phyloP scores from a whole-genome alignment of 345 rosid species.

The Mallotus nudiflorus region DNA sequence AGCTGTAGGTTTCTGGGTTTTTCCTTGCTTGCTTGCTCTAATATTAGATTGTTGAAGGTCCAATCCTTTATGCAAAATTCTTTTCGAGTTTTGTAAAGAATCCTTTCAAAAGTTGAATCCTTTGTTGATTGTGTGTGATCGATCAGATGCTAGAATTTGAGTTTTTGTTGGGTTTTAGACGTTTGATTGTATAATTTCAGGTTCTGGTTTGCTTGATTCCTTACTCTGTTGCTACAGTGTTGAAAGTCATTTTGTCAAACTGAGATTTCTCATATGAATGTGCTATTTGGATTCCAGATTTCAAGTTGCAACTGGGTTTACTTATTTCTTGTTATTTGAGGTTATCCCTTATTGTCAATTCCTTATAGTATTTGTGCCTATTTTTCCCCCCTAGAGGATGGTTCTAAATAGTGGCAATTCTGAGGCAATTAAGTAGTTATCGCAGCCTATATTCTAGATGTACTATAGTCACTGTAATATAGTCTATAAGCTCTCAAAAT shows the following conservation, averaged over 20 bases:
- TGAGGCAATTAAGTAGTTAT: neutral
- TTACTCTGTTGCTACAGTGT: too few relatives aligned
- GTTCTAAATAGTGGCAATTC: neutral
- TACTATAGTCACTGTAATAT: too few relatives aligned
- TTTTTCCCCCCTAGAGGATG: too few relatives aligned
- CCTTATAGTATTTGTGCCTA: too few relatives aligned
- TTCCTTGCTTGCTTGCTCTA: neutral
- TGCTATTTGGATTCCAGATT: too few relatives aligned
- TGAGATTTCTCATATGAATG: too few relatives aligned
- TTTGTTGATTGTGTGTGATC: too few relatives aligned
- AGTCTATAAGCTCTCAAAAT: neutral
- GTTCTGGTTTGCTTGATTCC: neutral
- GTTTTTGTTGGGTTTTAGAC: neutral
- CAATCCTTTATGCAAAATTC: neutral
- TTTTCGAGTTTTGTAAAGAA: neutral
- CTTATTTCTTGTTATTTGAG: neutral
- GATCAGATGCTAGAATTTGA: constrained; percentile 15
- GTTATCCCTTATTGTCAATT: neutral
- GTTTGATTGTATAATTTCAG: too few relatives aligned
- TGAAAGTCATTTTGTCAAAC: too few relatives aligned
- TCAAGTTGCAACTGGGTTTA: too few relatives aligned
- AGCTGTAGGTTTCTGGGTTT: neutral
- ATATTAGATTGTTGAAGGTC: neutral
- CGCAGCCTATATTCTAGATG: neutral
- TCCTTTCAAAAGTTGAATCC: too few relatives aligned